phyloP scores from a whole-genome alignment of 352 stramenopile genomes.

The Phytopythium litorale region DNA sequence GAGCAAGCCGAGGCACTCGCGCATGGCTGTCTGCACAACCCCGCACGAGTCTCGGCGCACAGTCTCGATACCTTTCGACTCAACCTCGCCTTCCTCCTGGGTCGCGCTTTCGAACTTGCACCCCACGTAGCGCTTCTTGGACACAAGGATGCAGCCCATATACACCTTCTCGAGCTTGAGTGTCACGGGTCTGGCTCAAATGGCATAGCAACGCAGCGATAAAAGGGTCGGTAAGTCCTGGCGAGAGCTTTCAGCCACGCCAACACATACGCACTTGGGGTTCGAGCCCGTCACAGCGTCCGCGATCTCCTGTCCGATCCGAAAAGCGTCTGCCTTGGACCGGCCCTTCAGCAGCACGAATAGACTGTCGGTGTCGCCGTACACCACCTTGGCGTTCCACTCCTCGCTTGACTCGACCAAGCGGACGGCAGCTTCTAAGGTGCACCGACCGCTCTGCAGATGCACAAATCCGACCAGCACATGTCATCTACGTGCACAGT shows the following conservation, averaged over 20 bases:
- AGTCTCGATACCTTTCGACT: constrained; percentile 93
- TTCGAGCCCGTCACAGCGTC: constrained; percentile 79
- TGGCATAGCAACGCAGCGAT: neutral
- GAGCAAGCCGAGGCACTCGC: constrained; percentile 50
- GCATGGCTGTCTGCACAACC: constrained; percentile 78
- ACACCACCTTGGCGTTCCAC: constrained; percentile 92
- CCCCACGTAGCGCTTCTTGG: constrained; percentile 95
- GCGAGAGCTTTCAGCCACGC: neutral
- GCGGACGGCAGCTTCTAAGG: constrained; percentile 92
- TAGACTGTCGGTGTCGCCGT: constrained; percentile 98
- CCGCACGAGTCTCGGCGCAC: constrained; percentile 91
- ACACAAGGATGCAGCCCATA: constrained; percentile 88
- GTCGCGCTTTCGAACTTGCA: constrained; percentile 73
- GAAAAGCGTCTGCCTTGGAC: constrained; percentile 92
- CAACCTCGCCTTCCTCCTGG: constrained; percentile 54
- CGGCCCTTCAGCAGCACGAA: constrained; percentile 97
- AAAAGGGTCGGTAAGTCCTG: neutral
- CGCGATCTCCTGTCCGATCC: constrained; percentile 91
- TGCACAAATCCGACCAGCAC: constrained; percentile 8
- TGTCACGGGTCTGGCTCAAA: constrained; percentile 50
- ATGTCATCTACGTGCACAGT: neutral
- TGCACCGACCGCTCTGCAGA: constrained; percentile 74
- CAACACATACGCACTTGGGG: constrained; percentile 49
- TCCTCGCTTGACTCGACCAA: constrained; percentile 83
- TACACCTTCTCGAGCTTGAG: constrained; percentile 93